Base-by-base conservation (phyloP, 2,329 filamentous ascomycete genomes). In the Plenodomus lindquistii region DNA sequence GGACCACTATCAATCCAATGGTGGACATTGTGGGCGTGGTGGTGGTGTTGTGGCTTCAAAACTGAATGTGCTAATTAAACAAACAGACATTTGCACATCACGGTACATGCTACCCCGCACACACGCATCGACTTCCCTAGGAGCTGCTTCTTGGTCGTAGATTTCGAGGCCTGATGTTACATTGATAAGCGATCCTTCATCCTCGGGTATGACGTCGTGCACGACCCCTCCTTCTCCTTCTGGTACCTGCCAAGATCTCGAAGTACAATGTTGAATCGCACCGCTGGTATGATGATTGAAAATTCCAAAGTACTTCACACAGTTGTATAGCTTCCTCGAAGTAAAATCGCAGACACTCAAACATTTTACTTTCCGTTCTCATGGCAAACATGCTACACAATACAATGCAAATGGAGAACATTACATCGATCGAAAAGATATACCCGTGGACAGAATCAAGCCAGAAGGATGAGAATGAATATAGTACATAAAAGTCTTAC, bases 211-310 rank as follows among this genome's bases (percentile, higher is more conserved):
- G 57, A 61, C 59, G 57, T 61, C 22, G 44, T 29, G 11, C n/a
- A 15, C n/a, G 21, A 20, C 43, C 49, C 58, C 56, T 48, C 57
- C 48, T 58, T 51, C 52, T 52, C 40, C 21, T 37, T 46, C 37
- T 21, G 40, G 52, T 49, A 9, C 50, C 44, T 59, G 60, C 56
- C 54, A 62, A 62, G 58, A 42, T 39, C n/a, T n/a, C n/a, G n/a
- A n/a, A n/a, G n/a, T n/a, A n/a, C n/a, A n/a, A n/a, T n/a, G n/a
- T n/a, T n/a, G n/a, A n/a, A n/a, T n/a, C n/a, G n/a, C n/a, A n/a
- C n/a, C n/a, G n/a, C n/a, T n/a, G n/a, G n/a, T n/a, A n/a, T n/a
- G n/a, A n/a, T n/a, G n/a, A n/a, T n/a, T n/a, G n/a, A n/a, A n/a
- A n/a, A n/a, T n/a, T n/a, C n/a, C n/a, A n/a, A n/a, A n/a, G n/a